Evolutionary conservation across 2,329 filamentous ascomycete species (phyloP), one percentile per base, ranked within the genome.

Genomic region (Diatrype stigma): DNA sequence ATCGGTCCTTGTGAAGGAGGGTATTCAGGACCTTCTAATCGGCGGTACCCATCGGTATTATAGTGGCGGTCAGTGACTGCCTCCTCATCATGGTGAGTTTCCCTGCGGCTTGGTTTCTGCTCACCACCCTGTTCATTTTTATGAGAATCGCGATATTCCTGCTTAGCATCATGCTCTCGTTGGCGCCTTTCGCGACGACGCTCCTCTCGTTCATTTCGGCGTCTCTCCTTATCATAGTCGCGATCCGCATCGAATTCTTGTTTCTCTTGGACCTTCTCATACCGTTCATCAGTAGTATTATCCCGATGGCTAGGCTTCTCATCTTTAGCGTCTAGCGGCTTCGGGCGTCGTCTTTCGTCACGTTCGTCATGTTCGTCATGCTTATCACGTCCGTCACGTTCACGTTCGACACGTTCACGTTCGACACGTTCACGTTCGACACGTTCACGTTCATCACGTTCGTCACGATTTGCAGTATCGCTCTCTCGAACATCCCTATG

Each of bases 1-100:
- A 80, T 64, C 46, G 65, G 60, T n/a, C 63, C 59, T 52, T 59
- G 60, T 52, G 63, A 58, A 22, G 53, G 52, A 48, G 63, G 58
- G 51, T 62, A 53, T 21, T 38, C 54, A 46, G 60, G 53, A 48
- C 57, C 52, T 56, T 61, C 58, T 48, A 62, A 38, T 52, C 58
- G 52, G 59, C 67, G 56, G 57, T 69, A 60, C 52, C 66, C 42
- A 56, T 60, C 51, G 47, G 48, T 48, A 48, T 55, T 55, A n/a
- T 54, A 38, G 40, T 51, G 48, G 45, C 54, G 55, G 44, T 51
- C 53, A 46, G 58, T 35, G 42, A 45, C 53, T 46, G 53, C 61
- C 42, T 56, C 51, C 12, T 56, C 52, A 30, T 45, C 52, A 34
- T 19, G 44, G 35, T 55, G 34, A 37, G n/a, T 51, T 11, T 61